These are phyloP conservation scores for Chlamydomonas sphaeroides DNA, from an alignment of 139 green algal species.

Conservation along the genomic window DNA sequence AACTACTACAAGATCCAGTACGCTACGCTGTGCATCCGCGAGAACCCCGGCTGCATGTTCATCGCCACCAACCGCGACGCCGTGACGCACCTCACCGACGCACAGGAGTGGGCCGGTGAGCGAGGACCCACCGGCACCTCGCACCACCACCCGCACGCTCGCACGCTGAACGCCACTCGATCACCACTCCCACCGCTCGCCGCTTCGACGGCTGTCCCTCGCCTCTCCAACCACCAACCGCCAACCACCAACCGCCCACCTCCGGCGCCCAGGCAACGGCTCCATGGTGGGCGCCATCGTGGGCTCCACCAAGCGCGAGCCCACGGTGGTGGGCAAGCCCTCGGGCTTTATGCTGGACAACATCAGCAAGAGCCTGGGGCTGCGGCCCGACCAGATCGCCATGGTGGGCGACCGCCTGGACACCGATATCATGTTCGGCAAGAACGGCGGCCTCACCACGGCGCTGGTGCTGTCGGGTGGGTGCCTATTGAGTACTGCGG, in stretches of 20 bases:
- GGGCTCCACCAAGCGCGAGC: constrained; percentile 92
- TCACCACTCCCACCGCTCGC: no score
- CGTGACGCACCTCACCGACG: constrained; percentile 98
- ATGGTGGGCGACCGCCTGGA: constrained; percentile 99
- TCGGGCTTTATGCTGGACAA: constrained; percentile 97
- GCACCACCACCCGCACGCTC: neutral
- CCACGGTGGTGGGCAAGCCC: constrained; percentile 95
- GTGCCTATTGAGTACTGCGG: no score
- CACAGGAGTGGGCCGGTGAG: constrained; percentile 77
- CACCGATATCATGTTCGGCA: constrained; percentile 99
- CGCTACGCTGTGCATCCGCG: constrained; percentile 96
- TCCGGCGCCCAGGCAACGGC: constrained; percentile 87
- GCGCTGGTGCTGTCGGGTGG: constrained; percentile 83
- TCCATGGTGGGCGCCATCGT: constrained; percentile 97
- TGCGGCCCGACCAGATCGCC: constrained; percentile 90
- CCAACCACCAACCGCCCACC: no score
- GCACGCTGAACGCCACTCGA: no score
- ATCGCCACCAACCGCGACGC: constrained; percentile 99
- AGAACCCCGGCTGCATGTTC: constrained; percentile 98
- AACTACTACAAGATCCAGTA: constrained; percentile 99
- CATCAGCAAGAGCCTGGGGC: constrained; percentile 83
- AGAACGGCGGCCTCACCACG: constrained; percentile 92
- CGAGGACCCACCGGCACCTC: neutral
- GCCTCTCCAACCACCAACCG: no score
- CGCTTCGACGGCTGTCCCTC: no score